Conservation (phyloP, 1,139 yeast species). For the Candida mesenterica region DNA sequence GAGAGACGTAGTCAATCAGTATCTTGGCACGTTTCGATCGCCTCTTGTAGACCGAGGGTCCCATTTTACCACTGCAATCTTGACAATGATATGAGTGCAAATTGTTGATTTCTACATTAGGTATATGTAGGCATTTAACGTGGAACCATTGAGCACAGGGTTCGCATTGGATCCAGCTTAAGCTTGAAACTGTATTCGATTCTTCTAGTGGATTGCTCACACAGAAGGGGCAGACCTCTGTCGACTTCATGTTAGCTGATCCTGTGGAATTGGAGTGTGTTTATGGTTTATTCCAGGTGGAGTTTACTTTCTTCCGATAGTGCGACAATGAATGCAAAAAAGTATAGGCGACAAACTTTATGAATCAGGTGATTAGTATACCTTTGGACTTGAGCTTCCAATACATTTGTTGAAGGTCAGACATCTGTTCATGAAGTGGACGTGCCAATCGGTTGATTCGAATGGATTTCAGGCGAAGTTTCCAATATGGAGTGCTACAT, state of each 20-base stretch:
- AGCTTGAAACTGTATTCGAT: slow-evolving; percentile 13
- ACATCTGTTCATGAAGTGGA: too few relatives aligned
- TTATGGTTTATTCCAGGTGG: not conserved
- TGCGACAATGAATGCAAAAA: too few relatives aligned
- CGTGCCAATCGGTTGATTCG: too few relatives aligned
- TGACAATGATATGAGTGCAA: slow-evolving; percentile 58
- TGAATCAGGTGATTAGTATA: too few relatives aligned
- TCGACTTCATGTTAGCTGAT: slow-evolving; percentile 5
- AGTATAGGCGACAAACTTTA: too few relatives aligned
- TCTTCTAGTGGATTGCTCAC: slow-evolving; percentile 15
- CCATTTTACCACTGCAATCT: slow-evolving; percentile 42
- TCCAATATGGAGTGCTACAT: too few relatives aligned
- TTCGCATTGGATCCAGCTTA: slow-evolving; percentile 63
- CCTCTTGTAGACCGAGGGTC: slow-evolving; percentile 55
- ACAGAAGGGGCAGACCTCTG: slow-evolving; percentile 26
- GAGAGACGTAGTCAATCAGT: slow-evolving; percentile 72
- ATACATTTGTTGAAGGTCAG: too few relatives aligned
- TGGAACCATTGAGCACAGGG: slow-evolving; percentile 65
- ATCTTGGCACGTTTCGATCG: slow-evolving; percentile 54
- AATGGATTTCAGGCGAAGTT: too few relatives aligned
- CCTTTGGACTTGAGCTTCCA: too few relatives aligned
- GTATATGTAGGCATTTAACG: slow-evolving; percentile 44
- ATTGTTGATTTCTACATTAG: slow-evolving; percentile 32
- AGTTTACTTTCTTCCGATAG: not conserved
- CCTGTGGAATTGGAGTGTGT: slow-evolving; percentile 3